Conservation (phyloP, 495 filamentous ascomycete species). For the Penicillium cataractarum region DNA sequence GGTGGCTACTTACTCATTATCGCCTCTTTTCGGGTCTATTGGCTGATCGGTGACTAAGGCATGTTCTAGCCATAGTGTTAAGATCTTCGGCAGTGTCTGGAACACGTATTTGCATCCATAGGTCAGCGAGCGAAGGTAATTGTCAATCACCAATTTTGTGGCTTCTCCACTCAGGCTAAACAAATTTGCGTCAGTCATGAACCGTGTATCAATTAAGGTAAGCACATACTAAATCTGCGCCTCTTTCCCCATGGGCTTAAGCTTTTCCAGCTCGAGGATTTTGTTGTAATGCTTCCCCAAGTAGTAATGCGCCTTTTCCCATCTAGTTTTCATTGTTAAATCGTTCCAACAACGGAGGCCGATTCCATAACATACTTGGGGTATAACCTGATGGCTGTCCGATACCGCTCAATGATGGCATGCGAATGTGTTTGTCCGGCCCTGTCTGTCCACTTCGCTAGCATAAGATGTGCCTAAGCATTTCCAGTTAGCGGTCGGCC, state of each 20-base stretch:
- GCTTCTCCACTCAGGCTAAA: constrained; percentile 69
- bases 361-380: constrained; percentile 31
- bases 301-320: constrained; percentile 98
- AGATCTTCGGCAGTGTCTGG: constrained; percentile 83
- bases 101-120: constrained; percentile 94
- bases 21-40: constrained; percentile 67
- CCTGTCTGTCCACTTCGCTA: constrained; percentile 95
- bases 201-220: background rate
- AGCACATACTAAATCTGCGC: constrained; percentile 51
- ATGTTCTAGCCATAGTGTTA: constrained; percentile 94
- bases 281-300: constrained; percentile 98
- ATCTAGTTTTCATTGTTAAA: constrained; percentile 49
- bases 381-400: constrained; percentile 62
- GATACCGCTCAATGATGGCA: constrained; percentile 76
- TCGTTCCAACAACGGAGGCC: background rate
- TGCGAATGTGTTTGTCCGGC: constrained; percentile 87
- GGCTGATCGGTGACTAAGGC: constrained; percentile 71
- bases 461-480: constrained; percentile 71
- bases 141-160: constrained; percentile 88
- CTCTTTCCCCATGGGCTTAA: constrained; percentile 68
- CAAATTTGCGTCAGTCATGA: constrained; percentile 10
- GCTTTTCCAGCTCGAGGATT: constrained; percentile 84
- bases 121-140: constrained; percentile 82
- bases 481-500: background rate
- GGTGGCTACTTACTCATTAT: constrained; percentile 48